Evolutionary conservation across 257 asterid genomes (phyloP).

Genomic region (Cinchona pubescens): DNA sequence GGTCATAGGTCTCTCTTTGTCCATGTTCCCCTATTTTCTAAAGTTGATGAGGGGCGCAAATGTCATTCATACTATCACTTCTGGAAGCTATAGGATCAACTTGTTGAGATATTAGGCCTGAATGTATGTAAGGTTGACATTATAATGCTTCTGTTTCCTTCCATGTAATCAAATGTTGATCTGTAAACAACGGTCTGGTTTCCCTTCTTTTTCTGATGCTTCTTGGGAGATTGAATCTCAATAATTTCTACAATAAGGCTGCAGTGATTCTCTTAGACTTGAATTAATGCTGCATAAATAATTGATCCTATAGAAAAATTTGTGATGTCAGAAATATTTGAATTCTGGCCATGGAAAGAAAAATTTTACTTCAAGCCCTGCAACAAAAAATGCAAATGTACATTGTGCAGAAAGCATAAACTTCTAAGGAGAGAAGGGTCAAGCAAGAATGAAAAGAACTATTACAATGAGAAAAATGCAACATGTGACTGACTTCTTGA

Average conservation of each 20-base stretch:
- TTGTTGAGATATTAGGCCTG: conserved; percentile 21
- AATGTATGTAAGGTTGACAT: background rate
- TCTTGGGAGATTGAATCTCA: background rate
- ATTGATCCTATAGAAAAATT: background rate
- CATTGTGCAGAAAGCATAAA: too few relatives aligned
- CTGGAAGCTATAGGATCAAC: conserved; percentile 51
- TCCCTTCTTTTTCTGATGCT: background rate
- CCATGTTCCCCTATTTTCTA: conserved; percentile 49
- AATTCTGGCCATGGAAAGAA: background rate
- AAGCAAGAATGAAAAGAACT: background rate
- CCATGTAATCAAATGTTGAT: background rate
- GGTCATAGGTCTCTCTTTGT: conserved; percentile 54
- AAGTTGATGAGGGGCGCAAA: conserved; percentile 36
- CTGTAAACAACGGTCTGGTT: background rate
- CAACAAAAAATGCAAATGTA: too few relatives aligned
- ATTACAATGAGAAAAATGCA: background rate
- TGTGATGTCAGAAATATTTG: background rate
- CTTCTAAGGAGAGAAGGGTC: too few relatives aligned
- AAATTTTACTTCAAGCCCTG: background rate
- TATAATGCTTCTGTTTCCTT: background rate
- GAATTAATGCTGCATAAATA: background rate
- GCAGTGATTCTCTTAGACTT: background rate
- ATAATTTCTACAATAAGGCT: background rate
- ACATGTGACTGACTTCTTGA: too few relatives aligned
- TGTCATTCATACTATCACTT: conserved; percentile 41